Percentiles rank a stretch among this genome's conserved stretches.
Conservation (phyloP, 176 grass and related monocot species). For the Thalia dealbata region DNA sequence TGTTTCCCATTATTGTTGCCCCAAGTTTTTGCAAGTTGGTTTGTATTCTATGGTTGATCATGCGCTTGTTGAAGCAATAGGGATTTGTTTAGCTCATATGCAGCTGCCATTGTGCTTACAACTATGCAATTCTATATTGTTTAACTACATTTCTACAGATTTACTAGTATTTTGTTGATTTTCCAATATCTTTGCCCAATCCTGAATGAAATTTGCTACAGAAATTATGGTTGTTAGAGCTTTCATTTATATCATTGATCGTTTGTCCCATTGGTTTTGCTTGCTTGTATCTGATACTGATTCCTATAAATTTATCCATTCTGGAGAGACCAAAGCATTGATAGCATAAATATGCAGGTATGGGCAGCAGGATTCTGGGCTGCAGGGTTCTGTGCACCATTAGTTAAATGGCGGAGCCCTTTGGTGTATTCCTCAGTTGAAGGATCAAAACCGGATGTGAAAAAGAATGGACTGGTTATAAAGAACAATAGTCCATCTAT, state of each 20-base stretch:
- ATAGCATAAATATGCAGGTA: slow-evolving; percentile 41
- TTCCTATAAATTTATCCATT: background rate
- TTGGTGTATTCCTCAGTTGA: slow-evolving; percentile 32
- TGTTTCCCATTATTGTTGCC: slow-evolving; percentile 5
- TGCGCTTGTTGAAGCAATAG: background rate
- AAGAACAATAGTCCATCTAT: slow-evolving; percentile 34
- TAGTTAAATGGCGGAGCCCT: slow-evolving; percentile 66
- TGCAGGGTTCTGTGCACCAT: slow-evolving; percentile 86
- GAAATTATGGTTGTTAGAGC: background rate
- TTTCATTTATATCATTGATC: background rate
- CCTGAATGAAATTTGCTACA: background rate
- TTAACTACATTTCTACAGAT: too few relatives aligned
- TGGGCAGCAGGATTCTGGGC: slow-evolving; percentile 88
- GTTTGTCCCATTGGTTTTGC: background rate
- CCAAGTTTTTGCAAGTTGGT: background rate
- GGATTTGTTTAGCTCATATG: background rate
- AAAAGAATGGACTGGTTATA: slow-evolving; percentile 28
- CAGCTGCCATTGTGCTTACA: background rate
- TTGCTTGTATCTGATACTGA: background rate
- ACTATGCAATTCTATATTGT: background rate
- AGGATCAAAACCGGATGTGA: slow-evolving; percentile 30
- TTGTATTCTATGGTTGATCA: background rate
- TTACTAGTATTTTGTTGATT: background rate
- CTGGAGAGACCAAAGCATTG: background rate
- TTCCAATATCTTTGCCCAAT: background rate